Evolutionary conservation across 2,329 filamentous ascomycete genomes (phyloP).

Genomic region (Cercospora brassicicola): DNA sequence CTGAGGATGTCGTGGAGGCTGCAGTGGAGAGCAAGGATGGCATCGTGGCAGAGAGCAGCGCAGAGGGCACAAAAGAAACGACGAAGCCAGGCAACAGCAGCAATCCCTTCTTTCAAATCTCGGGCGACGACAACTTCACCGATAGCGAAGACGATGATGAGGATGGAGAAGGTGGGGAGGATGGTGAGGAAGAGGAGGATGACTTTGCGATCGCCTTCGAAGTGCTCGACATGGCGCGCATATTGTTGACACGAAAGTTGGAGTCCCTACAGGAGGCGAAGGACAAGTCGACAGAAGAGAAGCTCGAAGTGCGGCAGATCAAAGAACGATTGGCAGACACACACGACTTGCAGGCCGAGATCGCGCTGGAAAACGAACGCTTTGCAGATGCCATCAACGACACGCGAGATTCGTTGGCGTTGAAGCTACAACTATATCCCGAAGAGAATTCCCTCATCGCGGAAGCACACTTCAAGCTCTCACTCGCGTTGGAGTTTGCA

Average conservation of each 20-base stretch:
- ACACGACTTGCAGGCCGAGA: constrained; percentile 90
- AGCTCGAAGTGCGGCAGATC: constrained; percentile 56
- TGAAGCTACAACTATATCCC: constrained; percentile 77
- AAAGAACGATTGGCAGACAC: constrained; percentile 90
- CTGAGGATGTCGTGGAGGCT: constrained; percentile 44
- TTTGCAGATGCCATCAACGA: constrained; percentile 87
- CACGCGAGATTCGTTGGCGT: constrained; percentile 70
- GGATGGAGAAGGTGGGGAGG: constrained; percentile 45
- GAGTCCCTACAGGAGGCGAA: constrained; percentile 52
- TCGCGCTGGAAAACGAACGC: constrained; percentile 93
- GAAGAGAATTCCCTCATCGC: constrained; percentile 82
- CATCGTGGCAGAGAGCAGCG: constrained; percentile 44
- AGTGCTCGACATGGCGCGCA: constrained; percentile 62
- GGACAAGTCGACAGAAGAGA: constrained; percentile 39
- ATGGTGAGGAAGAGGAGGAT: constrained; percentile 56
- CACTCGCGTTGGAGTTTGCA: constrained; percentile 89
- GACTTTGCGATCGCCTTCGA: constrained; percentile 66
- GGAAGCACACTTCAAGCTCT: constrained; percentile 95
- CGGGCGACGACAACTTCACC: constrained; percentile 90
- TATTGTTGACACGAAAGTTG: constrained; percentile 60
- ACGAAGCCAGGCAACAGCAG: constrained; percentile 51
- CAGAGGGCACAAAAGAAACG: constrained; percentile 45
- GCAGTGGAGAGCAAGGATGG: constrained; percentile 49
- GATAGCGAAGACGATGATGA: constrained; percentile 65
- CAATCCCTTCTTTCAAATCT: constrained; percentile 87